A percentile compares a stretch with the other conserved stretches of the same genome.
Evolutionary conservation across 2,329 filamentous ascomycete genomes (phyloP).

Genomic region (Metarhizium brunneum): DNA sequence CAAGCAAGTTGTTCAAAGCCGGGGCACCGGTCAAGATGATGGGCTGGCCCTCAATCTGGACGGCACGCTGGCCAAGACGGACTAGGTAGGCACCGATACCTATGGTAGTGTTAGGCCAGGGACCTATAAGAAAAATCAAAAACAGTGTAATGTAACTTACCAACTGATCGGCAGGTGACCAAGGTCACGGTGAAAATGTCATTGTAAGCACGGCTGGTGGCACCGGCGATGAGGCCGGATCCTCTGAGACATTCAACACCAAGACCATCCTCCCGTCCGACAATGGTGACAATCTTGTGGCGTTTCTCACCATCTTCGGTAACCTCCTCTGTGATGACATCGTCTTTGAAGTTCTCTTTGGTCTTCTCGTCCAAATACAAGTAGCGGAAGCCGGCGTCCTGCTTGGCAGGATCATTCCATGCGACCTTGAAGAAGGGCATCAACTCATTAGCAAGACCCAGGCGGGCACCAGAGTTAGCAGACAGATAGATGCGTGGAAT

Average conservation of each 20-base stretch:
- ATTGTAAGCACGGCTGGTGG: slow-evolving; percentile 92
- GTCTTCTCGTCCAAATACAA: slow-evolving; percentile 83
- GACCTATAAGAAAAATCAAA: background rate
- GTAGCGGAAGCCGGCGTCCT: slow-evolving; percentile 90
- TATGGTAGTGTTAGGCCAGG: slow-evolving; percentile 16
- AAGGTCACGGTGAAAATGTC: slow-evolving; percentile 98
- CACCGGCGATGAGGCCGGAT: slow-evolving; percentile 95
- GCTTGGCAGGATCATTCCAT: slow-evolving; percentile 79
- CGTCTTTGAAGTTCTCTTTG: slow-evolving; percentile 77
- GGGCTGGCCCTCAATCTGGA: slow-evolving; percentile 97
- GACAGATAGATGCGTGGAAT: slow-evolving; percentile 97
- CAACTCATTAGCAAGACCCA: slow-evolving; percentile 92
- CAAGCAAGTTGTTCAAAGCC: slow-evolving; percentile 95
- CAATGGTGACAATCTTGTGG: slow-evolving; percentile 86
- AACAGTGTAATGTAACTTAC: slow-evolving; percentile 34
- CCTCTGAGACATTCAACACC: slow-evolving; percentile 96
- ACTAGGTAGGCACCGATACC: slow-evolving; percentile 98
- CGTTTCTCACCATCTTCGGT: slow-evolving; percentile 80
- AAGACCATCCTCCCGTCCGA: slow-evolving; percentile 89
- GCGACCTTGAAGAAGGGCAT: slow-evolving; percentile 96
- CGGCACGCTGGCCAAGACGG: slow-evolving; percentile 93
- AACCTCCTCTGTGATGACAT: slow-evolving; percentile 70
- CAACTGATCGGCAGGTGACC: slow-evolving; percentile 95
- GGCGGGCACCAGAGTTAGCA: slow-evolving; percentile 95
- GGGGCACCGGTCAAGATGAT: slow-evolving; percentile 97